Evolutionary conservation across 2,329 filamentous ascomycete species (phyloP), one percentile per base, ranked within the genome.

Genomic region (Cadophora gregata): DNA sequence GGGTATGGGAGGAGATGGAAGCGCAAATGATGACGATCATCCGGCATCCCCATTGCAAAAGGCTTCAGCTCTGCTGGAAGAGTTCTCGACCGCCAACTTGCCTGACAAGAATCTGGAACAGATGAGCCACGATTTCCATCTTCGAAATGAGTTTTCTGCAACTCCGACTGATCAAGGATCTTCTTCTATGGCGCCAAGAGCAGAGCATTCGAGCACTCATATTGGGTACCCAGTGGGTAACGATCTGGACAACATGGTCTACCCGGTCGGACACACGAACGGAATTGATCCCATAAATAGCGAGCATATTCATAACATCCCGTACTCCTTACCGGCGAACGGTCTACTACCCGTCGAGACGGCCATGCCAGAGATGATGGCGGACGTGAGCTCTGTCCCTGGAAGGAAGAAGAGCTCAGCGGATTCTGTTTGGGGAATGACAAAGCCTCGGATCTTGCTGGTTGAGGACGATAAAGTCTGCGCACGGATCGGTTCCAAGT

Each of bases 211-310:
- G 2, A 80, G 80, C 71, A 73, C 79, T 7, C 70, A 72, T 27
- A 82, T 84, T 67, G 79, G 82, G 3, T 77, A 74, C 65, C 62
- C 68, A 1, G 27, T 83, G 67, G 78, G 84, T 47, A 79, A 85
- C 56, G 88, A 91, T 64, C 78, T 90, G 53, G 89, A 91, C 68
- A 86, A 85, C 70, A 86, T 96, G 63, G 93, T 97, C 10, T 98
- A 97, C 77, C 94, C 95, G 0, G 93, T 97, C 19, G 94, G 94
- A 21, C 89, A 93, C 71, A 96, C 90, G 0, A 92, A 96, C 71
- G 94, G 94, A 62, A 97, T 97, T 71, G 94, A 97, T 76, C 94
- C 95, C 1, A 96, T 97, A 85, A 94, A 95, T 76, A 91, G 92
- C 73, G 94, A 97, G 74, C 93, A 97, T 76, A 93, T 97, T 76